Evolutionary conservation across 805 yeast genomes (phyloP), one percentile per base, ranked within the genome.

Genomic region (Jamesozyma gamospora): DNA sequence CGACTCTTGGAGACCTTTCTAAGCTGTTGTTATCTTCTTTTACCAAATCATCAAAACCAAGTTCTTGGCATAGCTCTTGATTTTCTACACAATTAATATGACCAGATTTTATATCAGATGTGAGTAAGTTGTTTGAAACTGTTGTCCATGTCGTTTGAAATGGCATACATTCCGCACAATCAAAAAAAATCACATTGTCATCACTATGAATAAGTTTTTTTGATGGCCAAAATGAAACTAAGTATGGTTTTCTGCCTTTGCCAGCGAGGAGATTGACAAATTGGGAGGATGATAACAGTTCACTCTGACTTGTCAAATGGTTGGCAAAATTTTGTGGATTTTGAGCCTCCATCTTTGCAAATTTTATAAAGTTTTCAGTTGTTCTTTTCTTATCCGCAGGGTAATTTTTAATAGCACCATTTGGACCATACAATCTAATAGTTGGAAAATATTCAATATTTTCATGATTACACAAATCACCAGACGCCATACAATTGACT

Each of bases 401-500:
- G 52, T 64, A 79, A 24, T 72, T 63, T 56, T 62, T 49, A 51
- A 60, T 49, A 58, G 52, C 55, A 39, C 73, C 74, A 18, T 64
- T 62, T 0, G 86, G 81, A 1, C 76, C 77, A 62, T 82, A 88
- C 8, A 90, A 66, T 40, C 81, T 67, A 30, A 90, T 61, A 16
- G 71, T 64, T 5, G 98, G 98, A 56, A 74, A 88, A n/a, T 65
- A 71, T 15, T 41, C 50, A 41, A 90, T 72, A 3, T 70, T 69
- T 59, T 84, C 83, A 18, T 77, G 65, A 8, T 62, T 66, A 62
- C 98, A 92, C 39, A 92, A 65, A 56, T 90, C 97, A 11, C 95
- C 96, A 53, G 80, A 72, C 35, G 75, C 84, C 8, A 82, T 72
- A 63, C 98, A 92, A 60, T 92, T 77, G 28, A 92, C 94, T 53